Base-by-base conservation (phyloP, 192 early-diverging fungal genomes). In the Backusella sp. region DNA sequence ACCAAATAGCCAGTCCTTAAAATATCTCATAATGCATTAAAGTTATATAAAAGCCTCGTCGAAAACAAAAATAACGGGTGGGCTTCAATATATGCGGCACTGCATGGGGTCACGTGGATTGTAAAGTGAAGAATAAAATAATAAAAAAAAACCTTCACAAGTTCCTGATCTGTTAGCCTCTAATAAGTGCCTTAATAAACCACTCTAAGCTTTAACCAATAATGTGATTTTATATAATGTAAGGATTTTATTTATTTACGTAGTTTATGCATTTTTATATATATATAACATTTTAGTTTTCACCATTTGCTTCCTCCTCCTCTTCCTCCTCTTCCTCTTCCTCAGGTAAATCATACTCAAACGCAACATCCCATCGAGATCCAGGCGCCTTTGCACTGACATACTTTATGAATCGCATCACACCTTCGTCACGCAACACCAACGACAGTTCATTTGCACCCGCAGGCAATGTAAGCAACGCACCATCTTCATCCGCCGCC, bases 381-480 rank as follows among this genome's bases (percentile, higher is more conserved):
- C 88, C 89, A 5, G 91, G 92, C 17, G 92, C 90, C 62, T 80
- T 66, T 30, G 91, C 91, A 73, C 89, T 88, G n/a, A 95, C 92
- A 77, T 95, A 95, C 83, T 94, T 94, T 56, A 94, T 84, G 80
- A 95, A 95, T 52, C 86, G 79, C 83, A 94, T 90, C 19, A 94
- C 85, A n/a, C 87, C 88, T n/a, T 89, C 89, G 67, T 94, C 93
- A 46, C 92, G 77, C 82, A 95, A 72, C 1, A 91, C 93, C 12
- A 94, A 72, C 15, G 73, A 86, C 52, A 95, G 77, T 23, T 88
- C 86, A 79, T 94, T 95, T 76, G 85, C 84, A 2, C 85, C 84
- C 2, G 92, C 90, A 1, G 90, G 85, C 14, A 90, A 85, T 4
- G 91, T 92, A 37, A 95, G 78, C 76, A 95, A 74, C 19, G 90